A percentile compares a stretch with the other conserved stretches of the same genome.
Evolutionary conservation across 352 stramenopile genomes (phyloP).

Genomic region (Halophytophthora batemanensis): DNA sequence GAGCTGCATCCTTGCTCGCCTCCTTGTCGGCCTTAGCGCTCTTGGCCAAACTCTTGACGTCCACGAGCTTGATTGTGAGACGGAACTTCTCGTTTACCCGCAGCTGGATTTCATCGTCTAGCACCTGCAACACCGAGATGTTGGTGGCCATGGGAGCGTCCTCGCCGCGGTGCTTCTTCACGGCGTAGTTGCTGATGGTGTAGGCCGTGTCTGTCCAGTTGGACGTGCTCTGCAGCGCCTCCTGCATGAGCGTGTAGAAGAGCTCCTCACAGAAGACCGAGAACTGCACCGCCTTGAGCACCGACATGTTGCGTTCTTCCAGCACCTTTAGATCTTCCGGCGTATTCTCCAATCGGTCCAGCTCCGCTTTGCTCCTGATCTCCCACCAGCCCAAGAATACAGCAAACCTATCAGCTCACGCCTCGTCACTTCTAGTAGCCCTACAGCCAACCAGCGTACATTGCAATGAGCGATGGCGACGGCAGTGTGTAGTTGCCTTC

Average conservation of each 20-base stretch:
- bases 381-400: neutral
- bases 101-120: slow-evolving; percentile 80
- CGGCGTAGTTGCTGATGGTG: slow-evolving; percentile 55
- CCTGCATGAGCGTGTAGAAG: slow-evolving; percentile 82
- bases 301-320: slow-evolving; percentile 62
- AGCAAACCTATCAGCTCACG: neutral
- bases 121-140: slow-evolving; percentile 70
- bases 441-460: slow-evolving; percentile 25
- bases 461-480: slow-evolving; percentile 33
- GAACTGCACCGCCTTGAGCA: slow-evolving; percentile 81
- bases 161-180: slow-evolving; percentile 45
- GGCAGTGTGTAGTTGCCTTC: slow-evolving; percentile 41
- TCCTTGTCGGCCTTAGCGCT: slow-evolving; percentile 6
- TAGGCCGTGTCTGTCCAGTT: slow-evolving; percentile 73
- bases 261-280: slow-evolving; percentile 86
- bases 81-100: slow-evolving; percentile 75
- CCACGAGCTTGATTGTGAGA: slow-evolving; percentile 67
- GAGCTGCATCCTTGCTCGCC: slow-evolving; percentile 6
- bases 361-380: slow-evolving; percentile 45
- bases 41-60: slow-evolving; percentile 41
- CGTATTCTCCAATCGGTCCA: slow-evolving; percentile 60
- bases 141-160: slow-evolving; percentile 22
- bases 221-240: slow-evolving; percentile 58
- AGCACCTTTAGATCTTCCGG: slow-evolving; percentile 58
- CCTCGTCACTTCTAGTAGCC: neutral